Base-by-base conservation (phyloP, 768 basidiomycete species). In the Suillus plorans region DNA sequence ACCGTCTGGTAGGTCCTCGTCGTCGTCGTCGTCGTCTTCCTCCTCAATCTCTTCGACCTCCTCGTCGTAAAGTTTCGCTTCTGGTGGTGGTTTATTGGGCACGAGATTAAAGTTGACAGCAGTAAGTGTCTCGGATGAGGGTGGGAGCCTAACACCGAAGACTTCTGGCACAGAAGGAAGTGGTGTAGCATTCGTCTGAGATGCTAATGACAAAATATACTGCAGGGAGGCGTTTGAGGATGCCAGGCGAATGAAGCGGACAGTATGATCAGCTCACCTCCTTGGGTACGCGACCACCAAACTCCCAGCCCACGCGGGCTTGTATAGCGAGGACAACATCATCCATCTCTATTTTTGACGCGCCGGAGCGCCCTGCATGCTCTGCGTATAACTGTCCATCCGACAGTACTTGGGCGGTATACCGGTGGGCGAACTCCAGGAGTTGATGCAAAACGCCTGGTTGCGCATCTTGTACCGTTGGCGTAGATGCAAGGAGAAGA, bases 301-400 rank as follows among this genome's bases (percentile, higher is more conserved):
- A 91, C 76, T 95, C 94, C 94, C 94, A 95, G 50, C 93, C 94
- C 5, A 95, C 94, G 63, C 93, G 87, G 7, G 92, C 92, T 75
- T 95, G 93, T 5, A 94, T 89, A 2, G 92, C 91, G 47, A 95
- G 81, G 4, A 86, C 84, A 56, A 92, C 80, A 76, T 95, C 93
- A 67, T 95, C 92, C 82, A 89, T 85, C 68, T 94, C 92, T 62
- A 95, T 81, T 78, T 90, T 93, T 59, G 73, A 60, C 22, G 20
- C 39, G 64, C 89, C 90, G 3, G 86, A 74, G 52, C 88, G 83
- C 16, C 91, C 90, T 22, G 90, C 93, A 73, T 95, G 93, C 69
- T 95, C 94, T 18, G 92, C 89, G 73, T 95, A 95, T 22, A 94
- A 90, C 68, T 87, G 87, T 37, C 92, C 92, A 76, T 95, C 94